Evolutionary conservation across 176 grass and related monocot species (phyloP).

Genomic region (Cenchrus purpureus): DNA sequence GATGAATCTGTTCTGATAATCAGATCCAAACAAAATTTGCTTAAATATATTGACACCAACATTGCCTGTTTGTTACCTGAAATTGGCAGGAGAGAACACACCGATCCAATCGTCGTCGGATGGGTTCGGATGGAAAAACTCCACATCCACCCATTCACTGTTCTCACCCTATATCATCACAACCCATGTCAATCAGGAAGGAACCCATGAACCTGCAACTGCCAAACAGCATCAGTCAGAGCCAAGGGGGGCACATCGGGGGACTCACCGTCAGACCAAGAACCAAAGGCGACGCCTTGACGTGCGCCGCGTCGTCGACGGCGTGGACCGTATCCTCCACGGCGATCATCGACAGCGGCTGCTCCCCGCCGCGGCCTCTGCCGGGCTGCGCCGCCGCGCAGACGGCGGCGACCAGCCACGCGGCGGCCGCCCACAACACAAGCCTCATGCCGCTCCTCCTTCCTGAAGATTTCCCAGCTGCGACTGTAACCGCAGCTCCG

Average conservation of each 20-base stretch:
- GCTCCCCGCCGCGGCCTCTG: slow-evolving; percentile 52
- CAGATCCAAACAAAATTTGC: background rate
- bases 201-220: slow-evolving; percentile 1
- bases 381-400: slow-evolving; percentile 14
- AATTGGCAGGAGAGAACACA: slow-evolving; percentile 85
- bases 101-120: slow-evolving; percentile 72
- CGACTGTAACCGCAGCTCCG: background rate
- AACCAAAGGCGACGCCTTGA: slow-evolving; percentile 58
- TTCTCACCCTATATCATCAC: slow-evolving; percentile 51
- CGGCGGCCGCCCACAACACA: slow-evolving; percentile 17
- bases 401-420: slow-evolving; percentile 29
- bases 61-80: slow-evolving; percentile 55
- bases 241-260: slow-evolving; percentile 18
- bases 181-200: background rate
- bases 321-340: slow-evolving; percentile 46
- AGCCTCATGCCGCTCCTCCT: slow-evolving; percentile 11
- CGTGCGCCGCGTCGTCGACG: slow-evolving; percentile 33
- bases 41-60: background rate
- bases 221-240: background rate
- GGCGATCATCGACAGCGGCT: slow-evolving; percentile 62
- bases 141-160: slow-evolving; percentile 74
- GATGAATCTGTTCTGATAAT: background rate
- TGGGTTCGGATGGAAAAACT: slow-evolving; percentile 68
- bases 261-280: slow-evolving; percentile 66
- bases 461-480: background rate